Evolutionary conservation across 371 early-diverging fungal species (phyloP).

Genomic region (Syncephalastrum sp.): DNA sequence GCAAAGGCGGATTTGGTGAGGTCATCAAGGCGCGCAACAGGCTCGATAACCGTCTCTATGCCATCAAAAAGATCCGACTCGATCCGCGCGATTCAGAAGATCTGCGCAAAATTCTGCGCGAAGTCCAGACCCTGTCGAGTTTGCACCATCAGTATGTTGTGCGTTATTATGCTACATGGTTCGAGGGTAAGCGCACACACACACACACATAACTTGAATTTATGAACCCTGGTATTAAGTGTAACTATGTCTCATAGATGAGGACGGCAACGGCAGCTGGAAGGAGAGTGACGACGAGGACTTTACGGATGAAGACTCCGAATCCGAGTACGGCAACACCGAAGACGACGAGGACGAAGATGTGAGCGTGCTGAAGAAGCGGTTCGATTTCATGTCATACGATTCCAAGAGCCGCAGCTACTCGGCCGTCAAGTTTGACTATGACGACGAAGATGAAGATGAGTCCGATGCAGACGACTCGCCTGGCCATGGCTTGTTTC

Average conservation of each 20-base stretch:
- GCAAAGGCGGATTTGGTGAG: constrained; percentile 92
- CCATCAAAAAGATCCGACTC: constrained; percentile 84
- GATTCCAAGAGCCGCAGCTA: constrained; percentile 55
- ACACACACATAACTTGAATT: no score
- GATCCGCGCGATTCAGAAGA: constrained; percentile 77
- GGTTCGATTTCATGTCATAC: constrained; percentile 55
- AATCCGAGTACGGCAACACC: constrained; percentile 26
- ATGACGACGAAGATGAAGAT: constrained; percentile 37
- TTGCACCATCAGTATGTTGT: constrained; percentile 92
- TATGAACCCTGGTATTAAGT: background rate
- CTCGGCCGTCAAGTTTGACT: constrained; percentile 50
- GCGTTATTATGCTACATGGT: constrained; percentile 94
- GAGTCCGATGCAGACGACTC: constrained; percentile 27
- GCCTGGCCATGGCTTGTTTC: constrained; percentile 29
- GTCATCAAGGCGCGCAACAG: constrained; percentile 91
- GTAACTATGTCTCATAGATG: constrained; percentile 22
- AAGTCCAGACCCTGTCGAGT: constrained; percentile 88
- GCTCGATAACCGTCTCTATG: constrained; percentile 85
- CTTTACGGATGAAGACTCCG: constrained; percentile 33
- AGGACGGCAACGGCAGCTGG: constrained; percentile 46
- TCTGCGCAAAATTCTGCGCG: constrained; percentile 81
- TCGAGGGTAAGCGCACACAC: constrained; percentile 63
- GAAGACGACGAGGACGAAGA: constrained; percentile 46
- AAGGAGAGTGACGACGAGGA: constrained; percentile 42
- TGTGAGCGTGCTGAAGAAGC: constrained; percentile 51